Percentiles rank a stretch among this genome's conserved stretches.
Conservation (phyloP, 352 stramenopile genomes). For the Saprolegnia diclina region DNA sequence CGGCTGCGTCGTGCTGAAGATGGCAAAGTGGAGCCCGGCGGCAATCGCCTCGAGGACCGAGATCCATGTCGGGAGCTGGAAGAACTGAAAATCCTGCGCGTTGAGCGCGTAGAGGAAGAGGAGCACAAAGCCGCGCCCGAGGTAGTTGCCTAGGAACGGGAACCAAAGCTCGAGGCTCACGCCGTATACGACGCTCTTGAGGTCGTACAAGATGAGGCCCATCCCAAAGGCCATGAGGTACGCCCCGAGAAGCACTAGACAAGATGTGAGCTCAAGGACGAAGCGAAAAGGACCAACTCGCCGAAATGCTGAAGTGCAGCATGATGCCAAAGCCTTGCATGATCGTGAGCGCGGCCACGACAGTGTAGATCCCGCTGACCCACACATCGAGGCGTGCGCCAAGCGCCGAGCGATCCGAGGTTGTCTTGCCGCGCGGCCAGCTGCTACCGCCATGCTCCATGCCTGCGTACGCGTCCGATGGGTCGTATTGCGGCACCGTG, state of each 20-base stretch:
- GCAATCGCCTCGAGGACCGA: slow-evolving; percentile 19
- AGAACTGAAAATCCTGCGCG: slow-evolving; percentile 28
- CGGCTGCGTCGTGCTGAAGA: slow-evolving; percentile 24
- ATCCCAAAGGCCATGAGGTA: slow-evolving; percentile 83
- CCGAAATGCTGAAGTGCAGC: slow-evolving; percentile 53
- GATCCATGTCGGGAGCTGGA: slow-evolving; percentile 23
- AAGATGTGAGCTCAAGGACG: slow-evolving; percentile 24
- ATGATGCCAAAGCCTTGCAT: slow-evolving; percentile 84
- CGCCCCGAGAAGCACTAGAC: slow-evolving; percentile 57
- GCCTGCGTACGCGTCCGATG: slow-evolving; percentile 44
- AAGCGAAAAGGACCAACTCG: slow-evolving; percentile 37
- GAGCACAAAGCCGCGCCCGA: slow-evolving; percentile 71
- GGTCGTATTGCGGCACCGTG: slow-evolving; percentile 69
- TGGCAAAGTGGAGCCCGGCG: slow-evolving; percentile 20
- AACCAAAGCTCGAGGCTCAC: slow-evolving; percentile 79
- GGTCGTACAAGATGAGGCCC: slow-evolving; percentile 74
- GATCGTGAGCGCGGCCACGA: slow-evolving; percentile 70
- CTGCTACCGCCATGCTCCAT: slow-evolving; percentile 40
- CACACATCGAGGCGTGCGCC: slow-evolving; percentile 64
- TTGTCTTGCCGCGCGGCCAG: slow-evolving; percentile 34
- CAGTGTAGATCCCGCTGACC: slow-evolving; percentile 83
- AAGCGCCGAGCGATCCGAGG: slow-evolving; percentile 38
- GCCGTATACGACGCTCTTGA: slow-evolving; percentile 79
- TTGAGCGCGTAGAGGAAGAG: slow-evolving; percentile 70
- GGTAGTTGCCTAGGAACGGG: slow-evolving; percentile 83